A percentile compares a stretch with the other conserved stretches of the same genome.
Conservation (phyloP, 2,329 filamentous ascomycete genomes). For the Aspergillus sp. region DNA sequence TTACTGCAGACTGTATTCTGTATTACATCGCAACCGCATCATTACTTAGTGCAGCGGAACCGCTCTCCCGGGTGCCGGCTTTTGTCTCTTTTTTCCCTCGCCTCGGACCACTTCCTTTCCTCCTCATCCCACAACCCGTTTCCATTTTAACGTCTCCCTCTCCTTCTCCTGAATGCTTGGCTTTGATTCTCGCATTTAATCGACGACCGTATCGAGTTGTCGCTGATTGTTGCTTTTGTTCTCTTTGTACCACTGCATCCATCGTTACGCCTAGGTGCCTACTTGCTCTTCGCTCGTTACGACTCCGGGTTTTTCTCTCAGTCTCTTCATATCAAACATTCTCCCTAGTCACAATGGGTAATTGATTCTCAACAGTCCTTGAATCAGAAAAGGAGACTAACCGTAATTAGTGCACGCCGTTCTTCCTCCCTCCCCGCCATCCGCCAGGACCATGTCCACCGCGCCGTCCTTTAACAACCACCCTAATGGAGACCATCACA, state of each 20-base stretch:
- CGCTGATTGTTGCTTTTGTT: not conserved
- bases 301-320: not conserved
- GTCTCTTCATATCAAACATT: not conserved
- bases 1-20: not conserved
- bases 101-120: conserved; percentile 1
- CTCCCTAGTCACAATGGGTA: conserved; percentile 14
- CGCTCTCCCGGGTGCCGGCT: conserved; percentile 13
- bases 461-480: conserved; percentile 16
- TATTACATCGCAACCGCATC: conserved; percentile 1
- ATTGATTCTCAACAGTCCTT: not conserved
- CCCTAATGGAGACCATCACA: conserved; percentile 20
- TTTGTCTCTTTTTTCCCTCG: conserved; percentile 1
- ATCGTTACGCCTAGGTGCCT: not conserved
- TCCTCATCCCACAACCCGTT: conserved; percentile 2
- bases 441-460: conserved; percentile 18
- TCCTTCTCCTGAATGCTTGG: not conserved
- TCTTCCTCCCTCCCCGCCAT: conserved; percentile 13
- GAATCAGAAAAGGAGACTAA: not conserved
- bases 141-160: conserved; percentile 1
- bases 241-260: not conserved
- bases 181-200: not conserved
- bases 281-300: not conserved
- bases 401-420: conserved; percentile 25
- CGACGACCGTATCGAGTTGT: not conserved
- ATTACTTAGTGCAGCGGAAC: conserved; percentile 15